A percentile compares a stretch with the other conserved stretches of the same genome.
phyloP scores from a whole-genome alignment of 192 early-diverging fungal species.

The Backusella tuberculispora region DNA sequence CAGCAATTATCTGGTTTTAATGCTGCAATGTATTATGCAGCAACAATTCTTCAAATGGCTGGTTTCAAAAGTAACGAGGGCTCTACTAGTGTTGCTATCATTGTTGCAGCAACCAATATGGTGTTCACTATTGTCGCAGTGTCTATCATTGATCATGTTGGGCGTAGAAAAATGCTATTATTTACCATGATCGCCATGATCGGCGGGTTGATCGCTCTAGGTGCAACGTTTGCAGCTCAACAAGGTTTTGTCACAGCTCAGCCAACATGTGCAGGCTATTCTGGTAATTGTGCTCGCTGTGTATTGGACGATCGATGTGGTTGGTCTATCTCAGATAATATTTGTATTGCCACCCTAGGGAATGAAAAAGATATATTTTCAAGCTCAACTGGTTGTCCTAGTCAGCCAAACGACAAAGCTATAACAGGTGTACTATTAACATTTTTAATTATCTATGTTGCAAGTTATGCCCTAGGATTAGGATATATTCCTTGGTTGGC shows the following conservation, averaged over 20 bases:
- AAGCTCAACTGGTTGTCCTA: slow-evolving; percentile 32
- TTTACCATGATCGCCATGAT: slow-evolving; percentile 53
- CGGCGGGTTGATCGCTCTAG: slow-evolving; percentile 45
- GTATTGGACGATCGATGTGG: slow-evolving; percentile 51
- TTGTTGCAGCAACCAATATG: slow-evolving; percentile 57
- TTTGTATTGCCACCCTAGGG: not conserved
- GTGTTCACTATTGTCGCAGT: slow-evolving; percentile 48
- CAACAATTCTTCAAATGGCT: slow-evolving; percentile 61
- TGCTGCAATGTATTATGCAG: slow-evolving; percentile 60
- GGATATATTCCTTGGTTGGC: slow-evolving; percentile 60
- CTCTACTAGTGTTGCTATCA: slow-evolving; percentile 52
- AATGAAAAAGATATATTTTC: slow-evolving; percentile 29
- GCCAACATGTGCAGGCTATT: slow-evolving; percentile 47
- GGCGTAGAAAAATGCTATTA: slow-evolving; percentile 52
- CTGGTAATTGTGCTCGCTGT: slow-evolving; percentile 50
- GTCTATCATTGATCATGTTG: slow-evolving; percentile 49
- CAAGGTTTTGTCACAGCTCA: slow-evolving; percentile 50
- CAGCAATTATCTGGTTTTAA: slow-evolving; percentile 62
- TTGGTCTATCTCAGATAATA: slow-evolving; percentile 30
- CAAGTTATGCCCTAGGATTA: slow-evolving; percentile 54
- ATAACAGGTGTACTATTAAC: slow-evolving; percentile 31
- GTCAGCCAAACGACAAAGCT: slow-evolving; percentile 23
- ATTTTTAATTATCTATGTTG: slow-evolving; percentile 36
- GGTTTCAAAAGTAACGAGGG: slow-evolving; percentile 53
- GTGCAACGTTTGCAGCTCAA: slow-evolving; percentile 49